These are phyloP conservation scores for Globisporangium heterothallicum DNA, from an alignment of 352 stramenopile species.

Conservation along the genomic window DNA sequence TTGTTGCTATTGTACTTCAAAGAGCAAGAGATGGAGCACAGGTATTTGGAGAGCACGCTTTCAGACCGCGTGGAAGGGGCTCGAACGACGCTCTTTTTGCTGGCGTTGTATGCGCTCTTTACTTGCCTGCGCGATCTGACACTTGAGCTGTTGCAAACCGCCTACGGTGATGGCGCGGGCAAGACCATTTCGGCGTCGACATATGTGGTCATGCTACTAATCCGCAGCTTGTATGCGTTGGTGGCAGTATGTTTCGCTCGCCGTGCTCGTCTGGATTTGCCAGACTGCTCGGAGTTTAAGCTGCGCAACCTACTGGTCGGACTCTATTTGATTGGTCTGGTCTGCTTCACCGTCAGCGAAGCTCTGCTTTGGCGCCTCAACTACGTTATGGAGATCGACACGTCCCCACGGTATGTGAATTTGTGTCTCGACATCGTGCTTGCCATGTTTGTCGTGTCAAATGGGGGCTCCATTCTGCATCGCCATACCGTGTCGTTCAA, in stretches of 20 bases:
- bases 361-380: conserved; percentile 55
- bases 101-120: conserved; percentile 60
- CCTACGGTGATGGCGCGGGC: conserved; percentile 9
- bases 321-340: conserved; percentile 54
- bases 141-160: conserved; percentile 36
- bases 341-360: conserved; percentile 42
- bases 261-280: conserved; percentile 37
- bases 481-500: conserved; percentile 68
- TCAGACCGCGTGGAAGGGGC: conserved; percentile 57
- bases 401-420: conserved; percentile 65
- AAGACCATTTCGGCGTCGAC: conserved; percentile 25
- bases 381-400: conserved; percentile 50
- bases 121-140: conserved; percentile 59
- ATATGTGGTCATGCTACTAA: conserved; percentile 41
- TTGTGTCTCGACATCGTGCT: conserved; percentile 76
- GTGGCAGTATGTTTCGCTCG: conserved; percentile 23
- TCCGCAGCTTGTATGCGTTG: conserved; percentile 25
- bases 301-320: conserved; percentile 58
- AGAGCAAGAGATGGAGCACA: conserved; percentile 66
- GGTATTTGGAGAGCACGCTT: conserved; percentile 64
- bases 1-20: conserved; percentile 56
- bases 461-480: conserved; percentile 71
- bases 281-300: conserved; percentile 51
- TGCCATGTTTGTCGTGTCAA: conserved; percentile 82
- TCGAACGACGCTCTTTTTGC: conserved; percentile 43